Base-by-base conservation (phyloP, 2,329 filamentous ascomycete genomes). In the Coleophoma crateriformis region DNA sequence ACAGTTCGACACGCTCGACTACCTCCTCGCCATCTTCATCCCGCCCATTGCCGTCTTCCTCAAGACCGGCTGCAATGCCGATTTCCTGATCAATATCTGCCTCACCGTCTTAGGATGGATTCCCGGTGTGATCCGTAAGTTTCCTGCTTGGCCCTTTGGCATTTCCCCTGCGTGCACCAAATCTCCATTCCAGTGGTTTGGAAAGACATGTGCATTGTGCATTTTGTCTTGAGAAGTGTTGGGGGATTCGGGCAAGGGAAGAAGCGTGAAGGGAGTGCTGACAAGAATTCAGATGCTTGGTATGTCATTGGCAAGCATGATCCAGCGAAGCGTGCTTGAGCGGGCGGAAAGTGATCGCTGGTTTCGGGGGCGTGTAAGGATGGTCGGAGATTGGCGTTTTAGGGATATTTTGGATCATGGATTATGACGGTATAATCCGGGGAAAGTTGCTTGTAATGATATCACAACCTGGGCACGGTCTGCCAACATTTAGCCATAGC, bases 21-120 rank as follows among this genome's bases (percentile, higher is more conserved):
- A 64, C 53, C 39, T 64, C 44, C 41, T 64, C 33, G 61, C 61
- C 14, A 60, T 64, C 46, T 55, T 64, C 48, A 33, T 64, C 1
- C 61, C 61, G 17, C 51, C 50, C 47, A 15, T 63, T 4, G 45
- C 61, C 7, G 69, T 71, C 17, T 66, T 70, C 48, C 51, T 72
- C 15, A 64, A 67, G 48, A 60, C 62, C 3, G 69, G 68, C 33
- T 71, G 68, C 48, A 61, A 61, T 22, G 62, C 61, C 7, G 68
- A 72, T 44, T 57, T 72, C 20, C 49, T 69, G 17, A 71, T 72
- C 54, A 72, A 71, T 51, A 67, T 72, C 38, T 54, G 54, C 12
- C 55, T 72, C 10, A 60, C 54, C 11, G 58, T 67, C 14, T 53
- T 72, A 6, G 70, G 67, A 10, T 64, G 61, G 61, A 60, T 64